Evolutionary conservation across 179 eudicot species (phyloP).

Genomic region (Dionaea muscipula): DNA sequence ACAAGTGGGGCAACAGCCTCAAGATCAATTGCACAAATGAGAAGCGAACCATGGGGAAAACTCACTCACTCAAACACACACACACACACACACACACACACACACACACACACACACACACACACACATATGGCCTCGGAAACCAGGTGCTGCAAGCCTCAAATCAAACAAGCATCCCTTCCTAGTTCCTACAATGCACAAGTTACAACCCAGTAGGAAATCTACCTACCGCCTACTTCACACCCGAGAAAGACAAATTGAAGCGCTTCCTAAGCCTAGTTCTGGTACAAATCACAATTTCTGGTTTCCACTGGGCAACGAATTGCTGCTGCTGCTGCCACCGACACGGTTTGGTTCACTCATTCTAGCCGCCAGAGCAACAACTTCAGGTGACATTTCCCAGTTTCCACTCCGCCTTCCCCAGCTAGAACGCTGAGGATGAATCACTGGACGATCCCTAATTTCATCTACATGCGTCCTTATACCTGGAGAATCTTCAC

Average conservation of each 20-base stretch:
- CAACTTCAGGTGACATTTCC: slow-evolving; percentile 92
- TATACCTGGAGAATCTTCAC: slow-evolving; percentile 49
- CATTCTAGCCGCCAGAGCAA: slow-evolving; percentile 64
- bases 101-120: too few relatives aligned
- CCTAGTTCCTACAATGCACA: too few relatives aligned
- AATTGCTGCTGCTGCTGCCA: slow-evolving; percentile 23
- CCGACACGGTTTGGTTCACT: slow-evolving; percentile 35
- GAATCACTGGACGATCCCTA: slow-evolving; percentile 44
- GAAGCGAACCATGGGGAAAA: too few relatives aligned
- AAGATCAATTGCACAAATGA: too few relatives aligned
- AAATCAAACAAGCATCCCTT: too few relatives aligned
- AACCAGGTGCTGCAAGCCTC: too few relatives aligned
- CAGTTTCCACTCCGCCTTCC: slow-evolving; percentile 82
- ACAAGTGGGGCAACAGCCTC: too few relatives aligned
- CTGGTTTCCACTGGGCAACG: slow-evolving; percentile 12
- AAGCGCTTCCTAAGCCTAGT: background rate
- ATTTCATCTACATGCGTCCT: slow-evolving; percentile 38
- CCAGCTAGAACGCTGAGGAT: slow-evolving; percentile 62
- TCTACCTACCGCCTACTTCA: background rate
- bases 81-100: too few relatives aligned
- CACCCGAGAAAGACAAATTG: background rate
- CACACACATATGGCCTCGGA: too few relatives aligned
- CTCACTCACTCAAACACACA: too few relatives aligned
- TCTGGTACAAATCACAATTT: background rate
- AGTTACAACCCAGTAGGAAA: background rate